phyloP scores from a whole-genome alignment of 805 yeast species.

The Brettanomyces anomalus region DNA sequence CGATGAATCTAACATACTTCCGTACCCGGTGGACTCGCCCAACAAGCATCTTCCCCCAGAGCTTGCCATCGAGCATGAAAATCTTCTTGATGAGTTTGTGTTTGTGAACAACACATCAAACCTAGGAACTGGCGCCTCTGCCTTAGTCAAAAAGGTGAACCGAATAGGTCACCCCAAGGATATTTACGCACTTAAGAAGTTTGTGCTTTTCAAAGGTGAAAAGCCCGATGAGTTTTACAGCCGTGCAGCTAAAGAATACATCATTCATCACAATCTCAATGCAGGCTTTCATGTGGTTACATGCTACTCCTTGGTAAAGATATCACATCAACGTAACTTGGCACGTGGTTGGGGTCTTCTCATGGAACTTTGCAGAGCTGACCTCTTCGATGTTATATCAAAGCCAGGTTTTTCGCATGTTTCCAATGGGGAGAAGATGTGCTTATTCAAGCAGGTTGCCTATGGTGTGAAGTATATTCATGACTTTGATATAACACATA shows the following conservation, averaged over 20 bases:
- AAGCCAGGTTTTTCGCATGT: conserved; percentile 54
- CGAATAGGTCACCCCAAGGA: conserved; percentile 31
- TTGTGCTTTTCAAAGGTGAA: conserved; percentile 54
- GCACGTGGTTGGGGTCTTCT: conserved; percentile 78
- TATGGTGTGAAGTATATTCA: conserved; percentile 66
- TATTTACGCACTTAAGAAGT: conserved; percentile 63
- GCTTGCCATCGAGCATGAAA: conserved; percentile 40
- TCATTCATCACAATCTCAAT: conserved; percentile 50
- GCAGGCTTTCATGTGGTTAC: conserved; percentile 55
- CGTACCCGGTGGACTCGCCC: conserved; percentile 64
- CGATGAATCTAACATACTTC: conserved; percentile 41
- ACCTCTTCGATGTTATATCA: conserved; percentile 50
- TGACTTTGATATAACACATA: conserved; percentile 71
- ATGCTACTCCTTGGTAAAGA: conserved; percentile 46
- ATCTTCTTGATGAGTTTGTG: conserved; percentile 50
- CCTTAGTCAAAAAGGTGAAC: conserved; percentile 51
- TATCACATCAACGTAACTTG: conserved; percentile 45
- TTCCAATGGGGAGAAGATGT: conserved; percentile 45
- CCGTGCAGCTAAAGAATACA: conserved; percentile 61
- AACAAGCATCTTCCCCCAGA: conserved; percentile 55
- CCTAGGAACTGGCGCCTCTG: conserved; percentile 70
- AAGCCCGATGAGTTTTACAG: conserved; percentile 63
- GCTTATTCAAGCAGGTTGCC: conserved; percentile 66
- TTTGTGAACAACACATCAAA: conserved; percentile 36
- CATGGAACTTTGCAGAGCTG: conserved; percentile 52